Conservation (phyloP, 768 basidiomycete genomes). For the Kwoniella mangroviensis region DNA sequence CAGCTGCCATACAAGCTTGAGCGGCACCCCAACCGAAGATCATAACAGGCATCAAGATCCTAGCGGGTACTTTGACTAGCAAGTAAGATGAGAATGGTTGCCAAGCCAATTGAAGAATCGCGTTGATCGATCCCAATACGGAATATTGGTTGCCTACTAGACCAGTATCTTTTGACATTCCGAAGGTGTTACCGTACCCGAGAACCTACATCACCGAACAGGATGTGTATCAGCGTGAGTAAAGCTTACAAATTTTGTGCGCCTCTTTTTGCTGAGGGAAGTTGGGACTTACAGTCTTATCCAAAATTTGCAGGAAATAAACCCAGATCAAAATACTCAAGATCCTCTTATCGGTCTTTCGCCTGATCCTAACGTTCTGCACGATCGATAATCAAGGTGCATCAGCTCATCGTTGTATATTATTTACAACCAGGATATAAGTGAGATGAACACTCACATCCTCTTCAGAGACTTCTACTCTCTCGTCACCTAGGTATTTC, state of each 20-base stretch:
- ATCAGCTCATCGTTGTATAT: not conserved
- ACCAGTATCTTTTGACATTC: slow-evolving; percentile 42
- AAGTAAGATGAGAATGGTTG: slow-evolving; percentile 56
- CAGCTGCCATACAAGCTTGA: slow-evolving; percentile 43
- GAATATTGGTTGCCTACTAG: slow-evolving; percentile 47
- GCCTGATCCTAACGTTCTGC: slow-evolving; percentile 40
- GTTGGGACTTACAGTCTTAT: slow-evolving; percentile 37
- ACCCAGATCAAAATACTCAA: slow-evolving; percentile 51
- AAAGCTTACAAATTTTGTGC: too few relatives aligned
- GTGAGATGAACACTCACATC: slow-evolving; percentile 40
- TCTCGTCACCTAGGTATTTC: slow-evolving; percentile 42
- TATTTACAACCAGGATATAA: not conserved
- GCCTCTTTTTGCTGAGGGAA: slow-evolving; percentile 7
- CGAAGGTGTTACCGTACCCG: slow-evolving; percentile 53
- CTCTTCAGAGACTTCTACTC: slow-evolving; percentile 49
- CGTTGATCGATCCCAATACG: slow-evolving; percentile 40
- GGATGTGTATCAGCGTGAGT: not conserved
- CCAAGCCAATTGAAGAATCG: slow-evolving; percentile 54
- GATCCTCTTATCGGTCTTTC: slow-evolving; percentile 52
- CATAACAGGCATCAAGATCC: slow-evolving; percentile 50
- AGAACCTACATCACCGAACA: slow-evolving; percentile 21
- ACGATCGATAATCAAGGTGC: too few relatives aligned
- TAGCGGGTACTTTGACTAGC: slow-evolving; percentile 49
- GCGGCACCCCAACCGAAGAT: slow-evolving; percentile 54
- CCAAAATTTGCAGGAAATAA: slow-evolving; percentile 54